phyloP scores from a whole-genome alignment of 495 filamentous ascomycete genomes.

The Pyrenula massariospora region DNA sequence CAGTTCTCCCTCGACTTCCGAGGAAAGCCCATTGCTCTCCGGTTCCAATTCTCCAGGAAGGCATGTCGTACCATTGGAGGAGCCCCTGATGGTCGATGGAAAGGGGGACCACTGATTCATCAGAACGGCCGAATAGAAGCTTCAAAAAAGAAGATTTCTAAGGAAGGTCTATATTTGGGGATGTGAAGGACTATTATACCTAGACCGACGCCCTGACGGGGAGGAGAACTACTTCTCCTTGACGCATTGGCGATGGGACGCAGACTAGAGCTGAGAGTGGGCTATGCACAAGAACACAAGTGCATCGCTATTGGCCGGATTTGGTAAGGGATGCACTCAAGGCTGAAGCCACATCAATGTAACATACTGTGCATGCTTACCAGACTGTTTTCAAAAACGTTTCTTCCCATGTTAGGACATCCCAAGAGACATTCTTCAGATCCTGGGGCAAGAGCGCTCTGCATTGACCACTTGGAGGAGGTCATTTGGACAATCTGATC shows the following conservation, averaged over 20 bases:
- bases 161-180: no score
- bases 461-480: not conserved
- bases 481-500: not conserved
- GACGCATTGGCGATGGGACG: no score
- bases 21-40: not conserved
- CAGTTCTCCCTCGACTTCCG: not conserved
- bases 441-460: not conserved
- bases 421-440: not conserved
- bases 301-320: not conserved
- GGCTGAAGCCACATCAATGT: not conserved
- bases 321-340: not conserved
- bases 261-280: not conserved
- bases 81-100: not conserved
- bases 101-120: not conserved
- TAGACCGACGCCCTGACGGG: not conserved
- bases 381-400: not conserved
- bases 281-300: not conserved
- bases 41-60: not conserved
- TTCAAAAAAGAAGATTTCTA: no score
- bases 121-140: not conserved
- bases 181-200: not conserved
- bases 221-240: no score
- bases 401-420: not conserved
- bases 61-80: not conserved
- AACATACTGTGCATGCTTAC: not conserved